Percentiles rank a stretch among this genome's conserved stretches.
Conservation (phyloP, 2,329 filamentous ascomycete species). For the Aspergillus luchuensis region DNA sequence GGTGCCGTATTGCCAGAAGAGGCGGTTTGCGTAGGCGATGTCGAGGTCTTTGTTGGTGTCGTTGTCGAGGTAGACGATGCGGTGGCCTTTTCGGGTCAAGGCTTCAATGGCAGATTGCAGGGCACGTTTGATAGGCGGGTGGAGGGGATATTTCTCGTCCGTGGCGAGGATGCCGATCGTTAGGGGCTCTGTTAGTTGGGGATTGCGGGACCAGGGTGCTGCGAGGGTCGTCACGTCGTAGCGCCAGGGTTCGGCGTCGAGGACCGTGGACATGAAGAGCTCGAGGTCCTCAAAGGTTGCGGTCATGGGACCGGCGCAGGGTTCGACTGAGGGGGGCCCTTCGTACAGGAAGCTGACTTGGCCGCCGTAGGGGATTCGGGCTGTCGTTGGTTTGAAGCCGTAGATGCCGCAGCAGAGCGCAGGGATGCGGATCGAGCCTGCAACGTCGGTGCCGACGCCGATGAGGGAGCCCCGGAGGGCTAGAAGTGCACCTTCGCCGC, state of each 20-base stretch:
- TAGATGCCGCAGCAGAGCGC: slow-evolving; percentile 34
- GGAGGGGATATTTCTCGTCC: slow-evolving; percentile 52
- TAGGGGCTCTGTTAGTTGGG: slow-evolving; percentile 32
- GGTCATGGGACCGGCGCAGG: slow-evolving; percentile 18
- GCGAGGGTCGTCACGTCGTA: slow-evolving; percentile 48
- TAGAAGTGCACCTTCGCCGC: slow-evolving; percentile 37
- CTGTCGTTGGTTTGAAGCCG: slow-evolving; percentile 35
- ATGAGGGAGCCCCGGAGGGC: slow-evolving; percentile 35
- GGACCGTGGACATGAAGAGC: slow-evolving; percentile 43
- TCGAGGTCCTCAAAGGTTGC: slow-evolving; percentile 22
- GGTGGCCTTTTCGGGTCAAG: slow-evolving; percentile 50
- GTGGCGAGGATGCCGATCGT: slow-evolving; percentile 54
- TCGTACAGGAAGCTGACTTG: slow-evolving; percentile 13
- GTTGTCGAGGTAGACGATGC: slow-evolving; percentile 43
- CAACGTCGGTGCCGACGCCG: slow-evolving; percentile 38
- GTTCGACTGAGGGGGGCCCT: slow-evolving; percentile 14
- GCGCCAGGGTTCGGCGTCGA: slow-evolving; percentile 47
- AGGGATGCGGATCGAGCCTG: slow-evolving; percentile 38
- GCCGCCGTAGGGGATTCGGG: slow-evolving; percentile 32
- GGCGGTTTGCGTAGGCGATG: slow-evolving; percentile 33
- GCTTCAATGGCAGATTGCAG: slow-evolving; percentile 44
- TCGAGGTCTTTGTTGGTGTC: slow-evolving; percentile 29
- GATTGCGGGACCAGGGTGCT: slow-evolving; percentile 47
- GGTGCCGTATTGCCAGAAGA: slow-evolving; percentile 47
- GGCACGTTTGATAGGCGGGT: slow-evolving; percentile 53